Base-by-base conservation (phyloP, 768 basidiomycete genomes). In the Xerocomellus amylosporus region DNA sequence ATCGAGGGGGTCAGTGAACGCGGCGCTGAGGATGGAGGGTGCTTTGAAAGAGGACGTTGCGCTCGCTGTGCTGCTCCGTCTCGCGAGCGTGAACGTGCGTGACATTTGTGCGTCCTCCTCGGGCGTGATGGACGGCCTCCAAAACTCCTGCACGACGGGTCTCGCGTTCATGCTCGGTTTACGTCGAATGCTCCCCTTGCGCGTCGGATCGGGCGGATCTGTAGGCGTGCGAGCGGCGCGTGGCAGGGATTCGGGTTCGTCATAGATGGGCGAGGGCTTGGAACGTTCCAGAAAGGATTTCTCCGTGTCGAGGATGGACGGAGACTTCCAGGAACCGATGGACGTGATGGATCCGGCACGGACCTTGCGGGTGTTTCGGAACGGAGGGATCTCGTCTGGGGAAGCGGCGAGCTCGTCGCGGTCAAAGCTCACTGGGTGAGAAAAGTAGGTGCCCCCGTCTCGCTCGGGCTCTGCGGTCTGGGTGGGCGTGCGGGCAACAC, bases 11-110 rank as follows among this genome's bases (percentile, higher is more conserved):
- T 64, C 60, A 2, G 63, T 20, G 55, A 81, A 74, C 14, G 71
- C 65, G 49, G 77, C 74, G 17, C 73, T 72, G 45, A 75, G 74
- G 24, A 72, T 59, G 14, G 74, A 74, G 1, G 76, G 65, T 2
- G 76, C 70, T 13, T 79, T 78, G 47, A 73, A 73, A 10, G 78
- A 75, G 10, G 79, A 80, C n/a, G 74, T 72, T 20, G 74, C 75
- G 56, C 82, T 82, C 13, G 81, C 73, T 7, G 70, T 76, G 55
- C 82, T 84, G 40, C 77, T 75, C 10, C 77, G 74, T 51, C 78
- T 67, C 1, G 76, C 77, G 24, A 81, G 68, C 13, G 70, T 66
- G 53, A 73, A 74, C 5, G 78, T 70, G 49, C 75, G 77, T 2
- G 75, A 74, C 39, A 71, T 63, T 13, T 73, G 62, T 0, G 67